phyloP scores from a whole-genome alignment of 208 protist genomes.

The Acanthamoeba royreba region DNA sequence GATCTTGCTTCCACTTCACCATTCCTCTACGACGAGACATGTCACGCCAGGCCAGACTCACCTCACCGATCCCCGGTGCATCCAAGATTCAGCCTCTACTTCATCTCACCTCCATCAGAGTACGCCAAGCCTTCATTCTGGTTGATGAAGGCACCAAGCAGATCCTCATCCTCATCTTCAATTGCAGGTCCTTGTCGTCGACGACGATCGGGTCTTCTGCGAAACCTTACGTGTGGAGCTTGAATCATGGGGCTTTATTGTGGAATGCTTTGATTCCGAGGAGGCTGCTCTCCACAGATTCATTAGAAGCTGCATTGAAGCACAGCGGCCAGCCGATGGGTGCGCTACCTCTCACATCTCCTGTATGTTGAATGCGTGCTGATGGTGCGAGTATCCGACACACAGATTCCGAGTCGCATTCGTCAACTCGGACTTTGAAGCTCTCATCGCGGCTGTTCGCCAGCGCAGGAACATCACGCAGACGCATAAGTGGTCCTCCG shows the following conservation, averaged over 20 bases:
- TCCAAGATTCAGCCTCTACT: background rate
- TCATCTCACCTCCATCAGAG: background rate
- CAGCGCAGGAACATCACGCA: background rate
- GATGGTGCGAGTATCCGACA: background rate
- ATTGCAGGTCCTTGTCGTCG: background rate
- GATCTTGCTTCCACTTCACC: conserved; percentile 16
- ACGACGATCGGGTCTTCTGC: conserved; percentile 16
- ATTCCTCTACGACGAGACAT: background rate
- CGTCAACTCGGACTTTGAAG: background rate
- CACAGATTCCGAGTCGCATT: background rate
- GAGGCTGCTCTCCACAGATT: background rate
- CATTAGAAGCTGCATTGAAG: background rate
- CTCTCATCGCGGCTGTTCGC: background rate
- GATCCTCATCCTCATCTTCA: background rate
- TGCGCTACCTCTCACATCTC: too few species aligned
- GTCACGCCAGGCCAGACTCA: background rate
- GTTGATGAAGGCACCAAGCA: background rate
- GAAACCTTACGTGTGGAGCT: conserved; percentile 1
- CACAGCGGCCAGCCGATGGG: background rate
- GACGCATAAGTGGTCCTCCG: background rate
- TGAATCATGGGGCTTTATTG: background rate
- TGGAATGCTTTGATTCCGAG: background rate
- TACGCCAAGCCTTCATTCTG: background rate
- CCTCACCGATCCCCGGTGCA: background rate
- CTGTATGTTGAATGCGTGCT: too few species aligned